phyloP scores from a whole-genome alignment of 2,329 filamentous ascomycete species.

The Aureobasidium sp. region DNA sequence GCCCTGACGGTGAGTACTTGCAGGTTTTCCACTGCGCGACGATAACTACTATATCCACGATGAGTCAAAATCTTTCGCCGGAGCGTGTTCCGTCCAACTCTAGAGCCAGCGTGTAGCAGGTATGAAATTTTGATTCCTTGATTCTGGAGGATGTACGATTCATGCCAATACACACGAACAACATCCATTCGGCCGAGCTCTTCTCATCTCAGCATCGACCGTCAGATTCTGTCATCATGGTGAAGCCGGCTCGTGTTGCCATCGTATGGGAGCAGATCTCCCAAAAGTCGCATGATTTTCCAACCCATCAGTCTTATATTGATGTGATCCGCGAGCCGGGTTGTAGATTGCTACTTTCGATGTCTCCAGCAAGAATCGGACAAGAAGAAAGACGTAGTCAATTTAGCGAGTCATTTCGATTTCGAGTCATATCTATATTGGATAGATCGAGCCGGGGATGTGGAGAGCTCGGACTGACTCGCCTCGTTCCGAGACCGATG shows the following conservation, averaged over 20 bases:
- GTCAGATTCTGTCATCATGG: not conserved
- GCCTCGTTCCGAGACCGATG: conserved; percentile 5
- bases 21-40: not conserved
- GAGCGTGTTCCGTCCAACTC: not conserved
- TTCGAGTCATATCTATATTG: not conserved
- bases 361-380: not conserved
- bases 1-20: not conserved
- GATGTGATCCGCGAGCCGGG: not conserved
- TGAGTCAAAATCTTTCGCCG: not conserved
- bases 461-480: not conserved
- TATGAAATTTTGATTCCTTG: too few species aligned
- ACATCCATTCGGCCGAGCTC: not conserved
- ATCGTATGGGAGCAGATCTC: not conserved
- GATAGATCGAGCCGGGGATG: not conserved
- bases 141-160: not conserved
- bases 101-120: not conserved
- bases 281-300: not conserved
- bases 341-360: not conserved
- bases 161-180: not conserved
- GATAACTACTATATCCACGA: not conserved
- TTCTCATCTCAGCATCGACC: not conserved
- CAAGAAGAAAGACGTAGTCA: not conserved
- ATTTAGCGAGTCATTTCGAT: not conserved
- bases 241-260: not conserved
- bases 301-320: not conserved